Evolutionary conservation across 2,329 filamentous ascomycete genomes (phyloP).

Genomic region (Penicillium sp.): DNA sequence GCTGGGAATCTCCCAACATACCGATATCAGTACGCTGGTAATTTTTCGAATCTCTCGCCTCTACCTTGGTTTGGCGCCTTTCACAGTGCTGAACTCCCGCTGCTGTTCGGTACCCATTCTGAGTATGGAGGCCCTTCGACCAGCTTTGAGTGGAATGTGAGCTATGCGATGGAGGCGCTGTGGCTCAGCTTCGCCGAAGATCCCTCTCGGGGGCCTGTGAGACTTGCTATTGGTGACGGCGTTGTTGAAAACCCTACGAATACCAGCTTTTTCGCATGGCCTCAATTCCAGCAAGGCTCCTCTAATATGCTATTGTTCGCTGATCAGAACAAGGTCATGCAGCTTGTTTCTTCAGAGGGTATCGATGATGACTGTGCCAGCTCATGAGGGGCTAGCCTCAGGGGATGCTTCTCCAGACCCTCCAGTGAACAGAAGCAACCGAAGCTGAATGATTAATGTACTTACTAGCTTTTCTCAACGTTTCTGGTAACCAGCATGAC

Average conservation of each 20-base stretch:
- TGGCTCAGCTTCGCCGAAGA: constrained; percentile 18
- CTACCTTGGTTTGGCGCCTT: constrained; percentile 13
- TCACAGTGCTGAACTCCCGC: constrained; percentile 9
- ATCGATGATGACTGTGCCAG: constrained; percentile 8
- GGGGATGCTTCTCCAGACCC: background rate
- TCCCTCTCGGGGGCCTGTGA: constrained; percentile 9
- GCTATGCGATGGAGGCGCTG: constrained; percentile 18
- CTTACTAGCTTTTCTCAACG: background rate
- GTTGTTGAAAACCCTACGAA: constrained; percentile 13
- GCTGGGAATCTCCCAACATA: constrained; percentile 37
- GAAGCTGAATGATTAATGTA: background rate
- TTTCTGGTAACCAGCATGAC: background rate
- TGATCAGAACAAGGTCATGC: constrained; percentile 14
- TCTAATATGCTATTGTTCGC: constrained; percentile 15
- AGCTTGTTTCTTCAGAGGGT: constrained; percentile 12
- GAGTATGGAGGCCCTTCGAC: constrained; percentile 9
- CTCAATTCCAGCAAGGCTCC: constrained; percentile 12
- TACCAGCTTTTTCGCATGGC: constrained; percentile 17
- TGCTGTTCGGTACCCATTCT: constrained; percentile 2
- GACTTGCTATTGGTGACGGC: constrained; percentile 10
- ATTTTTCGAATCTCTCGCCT: constrained; percentile 45
- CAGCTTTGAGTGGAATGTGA: constrained; percentile 16
- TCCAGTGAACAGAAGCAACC: background rate
- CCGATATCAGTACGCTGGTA: constrained; percentile 47
- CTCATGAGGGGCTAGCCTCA: background rate